These are phyloP conservation scores for Apiotrichum gracile DNA, from an alignment of 1,284 basidiomycete species.

Conservation along the genomic window DNA sequence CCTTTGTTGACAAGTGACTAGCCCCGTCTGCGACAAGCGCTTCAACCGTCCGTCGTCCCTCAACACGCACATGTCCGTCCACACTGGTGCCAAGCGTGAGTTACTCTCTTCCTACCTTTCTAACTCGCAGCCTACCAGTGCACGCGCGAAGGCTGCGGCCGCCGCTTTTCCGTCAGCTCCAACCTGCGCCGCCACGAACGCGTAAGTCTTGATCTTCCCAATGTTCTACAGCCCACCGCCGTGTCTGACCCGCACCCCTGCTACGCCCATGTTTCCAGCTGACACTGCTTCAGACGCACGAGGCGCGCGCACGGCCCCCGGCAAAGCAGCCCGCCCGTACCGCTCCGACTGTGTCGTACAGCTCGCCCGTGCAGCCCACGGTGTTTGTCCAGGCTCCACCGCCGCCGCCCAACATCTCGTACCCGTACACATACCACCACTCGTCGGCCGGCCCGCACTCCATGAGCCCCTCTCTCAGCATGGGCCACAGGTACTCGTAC, in stretches of 20 bases:
- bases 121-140: constrained; percentile 53
- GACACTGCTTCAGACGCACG: constrained; percentile 6
- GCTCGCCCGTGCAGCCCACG: background rate
- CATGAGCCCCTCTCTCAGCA: background rate
- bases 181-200: constrained; percentile 59
- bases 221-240: background rate
- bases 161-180: constrained; percentile 57
- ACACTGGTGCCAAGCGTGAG: constrained; percentile 60
- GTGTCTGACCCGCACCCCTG: background rate
- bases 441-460: background rate
- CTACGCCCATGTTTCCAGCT: background rate
- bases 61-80: constrained; percentile 61
- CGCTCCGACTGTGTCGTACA: background rate
- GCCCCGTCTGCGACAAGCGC: constrained; percentile 54
- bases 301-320: constrained; percentile 2
- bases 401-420: background rate
- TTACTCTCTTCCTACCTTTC: background rate
- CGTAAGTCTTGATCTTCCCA: constrained; percentile 14
- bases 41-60: constrained; percentile 62
- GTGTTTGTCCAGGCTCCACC: background rate
- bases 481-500: background rate
- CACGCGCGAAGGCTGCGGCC: constrained; percentile 50
- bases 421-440: background rate
- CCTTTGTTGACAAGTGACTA: constrained; percentile 4
- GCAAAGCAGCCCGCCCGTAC: background rate